Conservation (phyloP, 164 flowering plant genomes). For the Stephania japonica region DNA sequence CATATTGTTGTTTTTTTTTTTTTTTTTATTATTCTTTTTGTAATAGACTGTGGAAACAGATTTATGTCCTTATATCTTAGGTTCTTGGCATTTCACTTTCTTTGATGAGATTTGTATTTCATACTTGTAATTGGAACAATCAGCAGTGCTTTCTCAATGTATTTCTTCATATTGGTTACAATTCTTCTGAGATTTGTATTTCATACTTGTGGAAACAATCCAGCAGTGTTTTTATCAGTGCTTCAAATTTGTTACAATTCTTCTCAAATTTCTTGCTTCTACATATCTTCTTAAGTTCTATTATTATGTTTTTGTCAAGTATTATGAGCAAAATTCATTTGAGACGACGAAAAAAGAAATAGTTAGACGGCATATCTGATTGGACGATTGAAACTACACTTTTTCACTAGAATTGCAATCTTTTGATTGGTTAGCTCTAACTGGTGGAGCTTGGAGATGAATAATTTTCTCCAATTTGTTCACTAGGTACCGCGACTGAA, state of each 20-base stretch:
- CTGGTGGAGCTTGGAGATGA: too few species aligned
- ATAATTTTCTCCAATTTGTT: too few species aligned
- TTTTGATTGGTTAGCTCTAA: too few species aligned
- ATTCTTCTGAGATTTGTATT: neutral
- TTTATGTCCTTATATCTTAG: neutral
- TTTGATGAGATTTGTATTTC: neutral
- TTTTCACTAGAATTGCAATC: too few species aligned
- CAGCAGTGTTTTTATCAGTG: neutral
- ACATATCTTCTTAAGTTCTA: neutral
- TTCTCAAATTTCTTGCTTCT: neutral
- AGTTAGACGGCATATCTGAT: too few species aligned
- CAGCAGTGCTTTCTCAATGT: neutral
- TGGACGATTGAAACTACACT: too few species aligned
- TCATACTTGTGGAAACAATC: neutral
- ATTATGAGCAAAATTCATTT: too few species aligned
- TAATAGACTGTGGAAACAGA: constrained; percentile 2
- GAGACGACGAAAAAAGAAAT: too few species aligned
- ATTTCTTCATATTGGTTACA: neutral
- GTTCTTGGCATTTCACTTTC: neutral
- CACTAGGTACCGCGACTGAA: too few species aligned
- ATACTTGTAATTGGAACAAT: constrained; percentile 6
- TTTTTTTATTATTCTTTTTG: constrained; percentile 31
- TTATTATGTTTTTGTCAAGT: too few species aligned
- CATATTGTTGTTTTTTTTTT: constrained; percentile 29
- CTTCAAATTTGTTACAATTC: neutral